Evolutionary conservation across 1,284 basidiomycete genomes (phyloP), one percentile per base, ranked within the genome.

Genomic region (Sanghuangporus weigelae): DNA sequence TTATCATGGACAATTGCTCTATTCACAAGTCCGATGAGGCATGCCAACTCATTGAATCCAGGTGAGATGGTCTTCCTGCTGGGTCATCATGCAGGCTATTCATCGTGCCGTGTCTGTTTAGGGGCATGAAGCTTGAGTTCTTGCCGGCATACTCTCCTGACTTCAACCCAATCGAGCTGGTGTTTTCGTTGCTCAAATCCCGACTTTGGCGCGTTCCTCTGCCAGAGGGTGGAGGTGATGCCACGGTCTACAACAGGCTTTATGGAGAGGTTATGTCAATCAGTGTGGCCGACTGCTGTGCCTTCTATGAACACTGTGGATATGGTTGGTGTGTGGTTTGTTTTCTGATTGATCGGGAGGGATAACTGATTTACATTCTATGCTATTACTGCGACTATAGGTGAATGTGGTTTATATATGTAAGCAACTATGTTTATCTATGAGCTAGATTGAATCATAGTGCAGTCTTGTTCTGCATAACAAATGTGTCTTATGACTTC

Each of bases 81-180:
- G 40, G 40, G 10, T 42, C 40, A 42, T 42, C 40, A 4, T 42
- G 40, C 40, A 42, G 40, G 40, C 40, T 42, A 26, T 42, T 42
- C 40, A 42, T 42, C 2, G 4, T 42, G 40, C 10, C 16, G 40
- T 5, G 4, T 42, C 40, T 42, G 40, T 42, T 5, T 42, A 66
- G 67, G 31, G 62, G 68, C 12, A 63, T 68, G 57, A 26, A 56
- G n/a, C 35, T 63, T 23, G 63, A 62, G 16, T 69, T 53, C 38
- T 58, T 68, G 12, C 67, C 65, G 2, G 55, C 67, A 7, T 68
- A 68, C 40, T 68, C 68, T 7, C 68, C 68, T 11, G 68, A 69
- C 50, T 69, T 62, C 57, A 69, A 69, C 35, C 68, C 65, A 7
- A 69, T 68, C 46, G 67, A 69, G 55, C 46, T 63, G 14, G 53